A percentile compares a stretch with the other conserved stretches of the same genome.
phyloP scores from a whole-genome alignment of 2,329 filamentous ascomycete species.

The Fusarium begoniae region DNA sequence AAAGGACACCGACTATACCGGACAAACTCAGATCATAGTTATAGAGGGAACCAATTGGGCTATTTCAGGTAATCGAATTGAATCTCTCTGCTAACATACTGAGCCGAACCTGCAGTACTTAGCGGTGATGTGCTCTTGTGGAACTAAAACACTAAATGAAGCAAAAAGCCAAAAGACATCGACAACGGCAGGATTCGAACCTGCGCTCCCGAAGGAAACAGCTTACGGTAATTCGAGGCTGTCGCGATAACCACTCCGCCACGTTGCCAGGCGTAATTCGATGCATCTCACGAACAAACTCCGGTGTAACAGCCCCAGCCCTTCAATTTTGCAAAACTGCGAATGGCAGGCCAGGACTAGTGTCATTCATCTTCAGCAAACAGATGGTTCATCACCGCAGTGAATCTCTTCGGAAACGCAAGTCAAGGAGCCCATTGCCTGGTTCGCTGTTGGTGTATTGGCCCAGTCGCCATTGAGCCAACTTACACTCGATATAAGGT shows the following conservation, averaged over 20 bases:
- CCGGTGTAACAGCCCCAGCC: accelerated
- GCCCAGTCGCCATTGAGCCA: no score
- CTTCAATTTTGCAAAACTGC: background rate
- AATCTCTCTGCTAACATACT: background rate
- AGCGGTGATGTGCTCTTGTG: background rate
- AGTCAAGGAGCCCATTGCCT: background rate
- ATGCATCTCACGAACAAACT: background rate
- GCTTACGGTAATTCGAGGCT: background rate
- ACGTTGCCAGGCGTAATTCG: background rate
- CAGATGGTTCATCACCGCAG: background rate
- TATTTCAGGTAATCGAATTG: background rate
- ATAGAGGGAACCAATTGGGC: no score
- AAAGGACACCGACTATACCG: background rate
- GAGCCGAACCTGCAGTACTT: background rate
- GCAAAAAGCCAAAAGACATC: background rate
- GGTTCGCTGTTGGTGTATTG: background rate
- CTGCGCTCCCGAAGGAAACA: background rate
- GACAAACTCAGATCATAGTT: background rate
- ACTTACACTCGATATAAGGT: background rate
- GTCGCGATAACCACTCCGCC: slow-evolving; percentile 6
- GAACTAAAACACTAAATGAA: background rate
- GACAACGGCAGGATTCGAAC: slow-evolving; percentile 7
- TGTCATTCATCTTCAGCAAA: background rate
- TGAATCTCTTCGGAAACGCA: accelerated
- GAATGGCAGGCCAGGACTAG: background rate